phyloP scores from a whole-genome alignment of 441 rosid species.

The Eruca vesicaria region DNA sequence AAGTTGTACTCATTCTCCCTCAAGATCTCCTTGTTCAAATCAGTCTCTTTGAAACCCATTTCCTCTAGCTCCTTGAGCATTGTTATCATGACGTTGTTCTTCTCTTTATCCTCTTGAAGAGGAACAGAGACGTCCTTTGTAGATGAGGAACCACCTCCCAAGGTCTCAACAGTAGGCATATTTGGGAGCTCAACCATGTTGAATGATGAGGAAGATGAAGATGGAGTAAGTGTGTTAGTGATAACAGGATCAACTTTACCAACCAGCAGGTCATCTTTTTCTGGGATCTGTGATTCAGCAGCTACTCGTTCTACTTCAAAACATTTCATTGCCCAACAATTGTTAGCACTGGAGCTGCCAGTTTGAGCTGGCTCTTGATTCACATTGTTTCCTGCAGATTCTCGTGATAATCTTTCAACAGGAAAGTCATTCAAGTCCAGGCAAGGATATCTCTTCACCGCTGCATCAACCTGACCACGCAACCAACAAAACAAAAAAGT shows the following conservation, averaged over 20 bases:
- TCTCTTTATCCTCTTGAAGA: conserved; percentile 22
- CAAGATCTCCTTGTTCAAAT: conserved; percentile 87
- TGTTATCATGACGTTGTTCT: conserved; percentile 43
- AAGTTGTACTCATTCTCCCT: conserved; percentile 72
- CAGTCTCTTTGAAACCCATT: conserved; percentile 94
- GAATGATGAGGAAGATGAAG: conserved; percentile 35
- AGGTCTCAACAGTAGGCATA: conserved; percentile 21
- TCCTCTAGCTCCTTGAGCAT: conserved; percentile 85
- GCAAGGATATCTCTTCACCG: conserved; percentile 43
- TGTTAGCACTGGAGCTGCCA: conserved; percentile 25
- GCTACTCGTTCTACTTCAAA: conserved; percentile 35
- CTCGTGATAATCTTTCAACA: conserved; percentile 33
- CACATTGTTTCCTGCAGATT: conserved; percentile 35
- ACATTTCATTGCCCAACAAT: conserved; percentile 29
- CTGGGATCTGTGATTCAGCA: conserved; percentile 43
- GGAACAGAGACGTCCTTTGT: conserved; percentile 17
- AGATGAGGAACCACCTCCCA: conserved; percentile 15
- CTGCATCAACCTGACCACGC: conserved; percentile 59
- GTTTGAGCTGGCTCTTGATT: conserved; percentile 41
- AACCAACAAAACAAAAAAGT: neutral
- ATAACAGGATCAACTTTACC: conserved; percentile 36
- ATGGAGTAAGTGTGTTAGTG: conserved; percentile 19
- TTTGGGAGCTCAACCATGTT: conserved; percentile 40
- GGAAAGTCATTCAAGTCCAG: conserved; percentile 77
- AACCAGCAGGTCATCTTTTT: conserved; percentile 39